These are phyloP conservation scores for Macroventuria anomochaeta DNA, from an alignment of 2,329 filamentous ascomycete genomes.

Conservation along the genomic window DNA sequence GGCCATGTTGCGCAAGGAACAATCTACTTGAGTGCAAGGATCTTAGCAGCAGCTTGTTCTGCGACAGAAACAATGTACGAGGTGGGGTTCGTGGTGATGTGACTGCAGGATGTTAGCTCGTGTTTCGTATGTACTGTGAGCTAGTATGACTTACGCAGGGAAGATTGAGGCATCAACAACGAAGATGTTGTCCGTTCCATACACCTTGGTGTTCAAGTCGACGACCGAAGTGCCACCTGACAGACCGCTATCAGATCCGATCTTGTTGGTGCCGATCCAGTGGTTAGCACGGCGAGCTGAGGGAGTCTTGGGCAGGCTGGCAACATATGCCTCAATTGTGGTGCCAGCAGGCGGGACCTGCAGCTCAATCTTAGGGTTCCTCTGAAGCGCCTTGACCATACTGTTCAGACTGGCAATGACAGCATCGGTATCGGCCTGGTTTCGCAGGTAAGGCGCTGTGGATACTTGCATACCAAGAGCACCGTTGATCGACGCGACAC, in stretches of 20 bases:
- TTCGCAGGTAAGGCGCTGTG: conserved; percentile 64
- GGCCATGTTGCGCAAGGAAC: background rate
- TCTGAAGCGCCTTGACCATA: conserved; percentile 61
- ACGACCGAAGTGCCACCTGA: conserved; percentile 55
- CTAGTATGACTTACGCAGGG: conserved; percentile 42
- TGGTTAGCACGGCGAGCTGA: conserved; percentile 53
- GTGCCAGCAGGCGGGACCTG: conserved; percentile 59
- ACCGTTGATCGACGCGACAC: conserved; percentile 65
- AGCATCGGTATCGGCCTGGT: conserved; percentile 65
- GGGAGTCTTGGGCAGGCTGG: conserved; percentile 51
- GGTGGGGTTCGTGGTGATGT: conserved; percentile 48
- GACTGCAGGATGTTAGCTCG: conserved; percentile 29
- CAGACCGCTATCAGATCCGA: conserved; percentile 54
- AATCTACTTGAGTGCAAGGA: conserved; percentile 36
- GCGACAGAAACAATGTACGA: conserved; percentile 47
- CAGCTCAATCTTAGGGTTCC: conserved; percentile 63
- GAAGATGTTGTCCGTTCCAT: conserved; percentile 55
- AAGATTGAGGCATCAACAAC: conserved; percentile 58
- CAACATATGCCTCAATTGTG: conserved; percentile 64
- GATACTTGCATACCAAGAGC: conserved; percentile 65
- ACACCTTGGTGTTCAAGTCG: conserved; percentile 58
- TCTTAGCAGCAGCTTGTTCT: conserved; percentile 50
- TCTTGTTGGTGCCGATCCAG: conserved; percentile 64
- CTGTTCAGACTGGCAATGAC: conserved; percentile 70
- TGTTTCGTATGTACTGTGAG: background rate